A percentile compares a stretch with the other conserved stretches of the same genome.
Evolutionary conservation across 257 asterid genomes (phyloP).

Genomic region (Plantago major): DNA sequence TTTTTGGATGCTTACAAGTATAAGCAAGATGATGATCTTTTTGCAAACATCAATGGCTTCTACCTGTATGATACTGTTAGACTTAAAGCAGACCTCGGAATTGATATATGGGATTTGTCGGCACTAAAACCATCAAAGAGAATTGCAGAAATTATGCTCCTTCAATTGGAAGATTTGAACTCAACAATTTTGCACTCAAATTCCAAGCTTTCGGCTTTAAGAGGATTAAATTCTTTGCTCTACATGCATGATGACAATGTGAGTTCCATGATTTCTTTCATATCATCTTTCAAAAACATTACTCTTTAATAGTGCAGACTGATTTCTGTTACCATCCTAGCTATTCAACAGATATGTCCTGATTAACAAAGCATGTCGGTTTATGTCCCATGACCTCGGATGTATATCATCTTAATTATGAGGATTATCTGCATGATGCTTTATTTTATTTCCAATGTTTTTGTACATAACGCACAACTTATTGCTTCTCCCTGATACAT

Average conservation of each 20-base stretch:
- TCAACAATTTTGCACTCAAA: slow-evolving; percentile 41
- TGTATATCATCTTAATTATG: too few relatives aligned
- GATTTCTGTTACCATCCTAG: slow-evolving; percentile 4
- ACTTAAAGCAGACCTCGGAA: slow-evolving; percentile 64
- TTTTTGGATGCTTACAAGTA: slow-evolving; percentile 55
- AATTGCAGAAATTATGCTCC: slow-evolving; percentile 62
- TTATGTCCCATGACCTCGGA: too few relatives aligned
- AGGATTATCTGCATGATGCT: too few relatives aligned
- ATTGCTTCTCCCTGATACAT: slow-evolving; percentile 11
- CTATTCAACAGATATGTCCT: background rate
- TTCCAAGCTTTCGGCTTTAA: slow-evolving; percentile 74
- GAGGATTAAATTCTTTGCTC: slow-evolving; percentile 56
- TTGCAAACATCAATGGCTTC: slow-evolving; percentile 31
- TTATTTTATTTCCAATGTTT: background rate
- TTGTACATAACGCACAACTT: background rate
- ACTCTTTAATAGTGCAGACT: background rate
- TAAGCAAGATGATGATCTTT: slow-evolving; percentile 41
- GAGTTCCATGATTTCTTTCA: slow-evolving; percentile 20
- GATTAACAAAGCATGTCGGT: too few relatives aligned
- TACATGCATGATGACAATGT: slow-evolving; percentile 50
- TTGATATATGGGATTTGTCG: slow-evolving; percentile 70
- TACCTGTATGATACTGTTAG: slow-evolving; percentile 51
- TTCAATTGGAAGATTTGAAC: slow-evolving; percentile 57
- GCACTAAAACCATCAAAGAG: slow-evolving; percentile 65
- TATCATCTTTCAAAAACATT: too few relatives aligned